These are phyloP conservation scores for Oryza brachyantha DNA, from an alignment of 176 grass and related monocot genomes.

Conservation along the genomic window DNA sequence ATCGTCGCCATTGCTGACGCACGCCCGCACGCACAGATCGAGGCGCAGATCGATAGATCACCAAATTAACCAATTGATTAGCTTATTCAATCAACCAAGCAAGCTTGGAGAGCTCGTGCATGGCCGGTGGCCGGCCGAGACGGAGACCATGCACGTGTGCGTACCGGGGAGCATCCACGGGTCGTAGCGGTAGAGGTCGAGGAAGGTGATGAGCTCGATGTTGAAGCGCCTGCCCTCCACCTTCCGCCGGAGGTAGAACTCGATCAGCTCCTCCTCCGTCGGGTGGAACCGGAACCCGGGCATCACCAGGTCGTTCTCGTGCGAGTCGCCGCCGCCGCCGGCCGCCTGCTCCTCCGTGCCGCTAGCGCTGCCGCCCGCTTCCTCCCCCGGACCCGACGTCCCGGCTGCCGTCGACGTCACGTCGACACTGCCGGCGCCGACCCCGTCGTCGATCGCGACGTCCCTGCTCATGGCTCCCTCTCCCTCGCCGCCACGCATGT, in stretches of 20 bases:
- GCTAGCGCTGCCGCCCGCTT: constrained; percentile 4
- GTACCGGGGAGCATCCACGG: constrained; percentile 87
- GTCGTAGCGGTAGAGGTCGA: constrained; percentile 87
- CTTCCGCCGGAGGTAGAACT: constrained; percentile 92
- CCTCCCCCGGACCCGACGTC: neutral
- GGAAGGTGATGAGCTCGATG: constrained; percentile 89
- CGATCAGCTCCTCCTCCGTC: constrained; percentile 94
- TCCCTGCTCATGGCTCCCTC: constrained; percentile 34
- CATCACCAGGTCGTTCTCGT: constrained; percentile 68
- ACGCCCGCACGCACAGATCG: too few relatives aligned
- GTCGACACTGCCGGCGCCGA: too few relatives aligned
- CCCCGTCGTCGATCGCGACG: too few relatives aligned
- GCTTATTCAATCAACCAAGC: neutral
- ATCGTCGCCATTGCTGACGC: constrained; percentile 78
- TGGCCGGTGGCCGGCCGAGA: too few relatives aligned
- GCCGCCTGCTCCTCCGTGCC: constrained; percentile 28
- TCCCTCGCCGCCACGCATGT: neutral
- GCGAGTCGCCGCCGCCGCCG: constrained; percentile 41
- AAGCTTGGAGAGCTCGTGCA: neutral
- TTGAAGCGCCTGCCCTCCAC: constrained; percentile 84
- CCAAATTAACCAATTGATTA: neutral
- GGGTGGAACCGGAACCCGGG: constrained; percentile 98
- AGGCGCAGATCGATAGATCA: neutral
- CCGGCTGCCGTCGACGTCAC: constrained; percentile 21
- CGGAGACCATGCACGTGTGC: neutral